Conservation (phyloP, 768 basidiomycete genomes). For the Strobilomyces echinocephalus region DNA sequence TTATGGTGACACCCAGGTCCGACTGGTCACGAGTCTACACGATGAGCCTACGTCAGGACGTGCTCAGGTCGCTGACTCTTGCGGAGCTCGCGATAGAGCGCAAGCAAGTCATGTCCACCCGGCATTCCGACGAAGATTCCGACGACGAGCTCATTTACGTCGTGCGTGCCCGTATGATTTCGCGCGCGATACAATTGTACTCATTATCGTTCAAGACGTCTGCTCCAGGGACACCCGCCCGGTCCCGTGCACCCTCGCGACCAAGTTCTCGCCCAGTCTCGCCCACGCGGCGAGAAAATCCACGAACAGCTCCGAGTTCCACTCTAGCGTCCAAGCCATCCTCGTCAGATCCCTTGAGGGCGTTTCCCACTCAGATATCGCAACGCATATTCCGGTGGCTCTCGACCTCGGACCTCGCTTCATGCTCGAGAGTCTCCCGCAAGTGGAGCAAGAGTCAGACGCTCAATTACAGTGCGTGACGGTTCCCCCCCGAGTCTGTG, state of each 20-base stretch:
- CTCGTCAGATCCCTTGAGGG: slow-evolving; percentile 56
- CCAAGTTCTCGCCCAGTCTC: slow-evolving; percentile 44
- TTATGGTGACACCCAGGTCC: too few species aligned
- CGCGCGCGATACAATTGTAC: slow-evolving; percentile 5
- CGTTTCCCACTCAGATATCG: slow-evolving; percentile 75
- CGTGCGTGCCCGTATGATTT: slow-evolving; percentile 37
- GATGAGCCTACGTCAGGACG: slow-evolving; percentile 67
- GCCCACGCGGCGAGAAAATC: slow-evolving; percentile 24
- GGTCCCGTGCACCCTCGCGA: slow-evolving; percentile 52
- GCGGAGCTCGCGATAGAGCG: slow-evolving; percentile 29
- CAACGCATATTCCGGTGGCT: slow-evolving; percentile 72
- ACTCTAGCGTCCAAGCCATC: slow-evolving; percentile 18
- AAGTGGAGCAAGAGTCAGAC: slow-evolving; percentile 90
- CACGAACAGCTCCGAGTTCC: slow-evolving; percentile 26
- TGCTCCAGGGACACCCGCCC: slow-evolving; percentile 60
- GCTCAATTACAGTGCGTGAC: slow-evolving; percentile 73
- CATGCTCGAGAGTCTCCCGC: slow-evolving; percentile 74
- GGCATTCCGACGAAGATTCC: slow-evolving; percentile 43
- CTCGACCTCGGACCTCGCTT: slow-evolving; percentile 60
- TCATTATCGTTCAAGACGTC: slow-evolving; percentile 46
- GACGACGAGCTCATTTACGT: slow-evolving; percentile 71
- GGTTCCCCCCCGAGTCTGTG: background rate
- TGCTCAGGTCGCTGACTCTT: slow-evolving; percentile 53
- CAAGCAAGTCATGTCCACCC: slow-evolving; percentile 14
- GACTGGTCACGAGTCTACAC: slow-evolving; percentile 6